Base-by-base conservation (phyloP, 148 eudicot species). In the Euryodendron excelsum region DNA sequence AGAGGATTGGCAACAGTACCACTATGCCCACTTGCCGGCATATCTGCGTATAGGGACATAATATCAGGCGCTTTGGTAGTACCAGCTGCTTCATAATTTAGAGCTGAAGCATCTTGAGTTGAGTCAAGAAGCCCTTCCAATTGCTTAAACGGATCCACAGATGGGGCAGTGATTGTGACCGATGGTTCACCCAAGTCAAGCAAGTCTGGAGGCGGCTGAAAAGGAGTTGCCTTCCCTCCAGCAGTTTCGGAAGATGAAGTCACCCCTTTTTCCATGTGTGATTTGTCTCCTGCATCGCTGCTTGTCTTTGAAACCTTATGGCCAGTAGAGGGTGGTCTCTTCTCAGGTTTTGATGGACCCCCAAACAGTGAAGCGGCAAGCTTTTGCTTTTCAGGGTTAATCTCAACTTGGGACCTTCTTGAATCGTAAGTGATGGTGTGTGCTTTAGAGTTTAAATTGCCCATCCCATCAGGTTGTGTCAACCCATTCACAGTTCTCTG, bases 311-410 rank as follows among this genome's bases (percentile, higher is more conserved):
- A 78, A 69, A 77, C 81, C 85, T 79, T 88, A 70, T 89, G 84
- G 82, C 78, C 82, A 9, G 89, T 73, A 56, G 88, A 56, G 55
- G 88, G 73, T 3, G 79, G 88, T 80, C 83, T 91, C 81, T 86
- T 87, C 68, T 96, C 93, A 47, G 86, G 44, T 80, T 85, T 93
- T 23, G 92, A 83, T 69, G 78, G 37, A 41, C 91, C 93, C 45
- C 99, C 98, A 81, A 96, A 96, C 28, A 96, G 75, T 13, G 99
- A 96, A 80, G 97, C 99, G 36, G 99, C 99, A 70, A 96, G 93
- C 79, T 84, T 93, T 79, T 96, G 99, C 87, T 93, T 96, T 78
- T 96, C 99, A 2, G 87, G 83, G 48, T 85, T 44, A 48, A 95
- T 79, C 80, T 96, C 89, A 18, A 80, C 83, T 76, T 87, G 85